Conservation (phyloP, 2,329 filamentous ascomycete species). For the Penicillium digitatum region DNA sequence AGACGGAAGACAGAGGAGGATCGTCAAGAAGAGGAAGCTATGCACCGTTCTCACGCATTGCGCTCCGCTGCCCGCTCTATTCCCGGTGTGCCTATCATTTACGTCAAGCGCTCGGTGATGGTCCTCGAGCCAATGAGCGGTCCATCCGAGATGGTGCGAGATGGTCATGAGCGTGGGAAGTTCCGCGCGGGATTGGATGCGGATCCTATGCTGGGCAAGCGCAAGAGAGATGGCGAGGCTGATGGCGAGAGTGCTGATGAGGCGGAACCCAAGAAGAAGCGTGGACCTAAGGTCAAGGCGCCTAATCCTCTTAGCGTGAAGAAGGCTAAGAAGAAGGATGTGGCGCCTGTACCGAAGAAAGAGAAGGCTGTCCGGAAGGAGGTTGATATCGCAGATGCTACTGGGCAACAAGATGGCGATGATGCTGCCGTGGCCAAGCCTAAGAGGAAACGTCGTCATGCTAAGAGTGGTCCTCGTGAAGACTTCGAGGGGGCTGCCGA, state of each 20-base stretch:
- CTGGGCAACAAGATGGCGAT: conserved; percentile 23
- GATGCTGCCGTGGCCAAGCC: conserved; percentile 29
- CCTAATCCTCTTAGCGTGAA: conserved; percentile 49
- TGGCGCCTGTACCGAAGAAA: conserved; percentile 22
- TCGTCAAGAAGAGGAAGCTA: conserved; percentile 29
- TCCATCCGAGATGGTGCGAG: conserved; percentile 41
- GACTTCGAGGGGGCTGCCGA: conserved; percentile 18
- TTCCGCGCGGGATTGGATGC: conserved; percentile 43
- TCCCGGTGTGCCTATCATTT: conserved; percentile 49
- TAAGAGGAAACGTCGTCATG: conserved; percentile 36
- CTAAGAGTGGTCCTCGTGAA: conserved; percentile 29
- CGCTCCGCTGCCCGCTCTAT: conserved; percentile 41
- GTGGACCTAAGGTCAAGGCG: conserved; percentile 38
- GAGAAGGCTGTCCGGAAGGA: conserved; percentile 13
- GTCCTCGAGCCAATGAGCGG: conserved; percentile 48
- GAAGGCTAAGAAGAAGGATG: conserved; percentile 42
- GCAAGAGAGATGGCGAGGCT: conserved; percentile 31
- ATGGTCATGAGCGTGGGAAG: conserved; percentile 46
- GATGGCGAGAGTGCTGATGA: conserved; percentile 17
- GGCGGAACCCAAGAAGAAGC: conserved; percentile 33
- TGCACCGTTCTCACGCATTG: conserved; percentile 33
- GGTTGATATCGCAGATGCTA: conserved; percentile 12
- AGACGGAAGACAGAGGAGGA: conserved; percentile 33
- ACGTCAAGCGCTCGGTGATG: conserved; percentile 51
- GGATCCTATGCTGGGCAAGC: conserved; percentile 30